Evolutionary conservation across 169 alveolate genomes (phyloP), one percentile per base, ranked within the genome.

Genomic region (Plasmodium berghei): DNA sequence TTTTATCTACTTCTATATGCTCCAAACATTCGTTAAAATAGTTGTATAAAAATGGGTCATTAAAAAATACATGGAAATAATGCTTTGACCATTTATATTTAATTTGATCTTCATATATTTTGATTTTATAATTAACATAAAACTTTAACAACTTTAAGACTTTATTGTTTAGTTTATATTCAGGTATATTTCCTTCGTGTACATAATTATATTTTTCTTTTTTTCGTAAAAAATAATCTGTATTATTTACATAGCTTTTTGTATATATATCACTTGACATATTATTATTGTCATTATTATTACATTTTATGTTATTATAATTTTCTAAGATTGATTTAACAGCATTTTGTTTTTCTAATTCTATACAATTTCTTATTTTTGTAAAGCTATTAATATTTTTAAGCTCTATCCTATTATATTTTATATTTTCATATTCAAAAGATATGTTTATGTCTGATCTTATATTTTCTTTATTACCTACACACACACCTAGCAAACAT

Each of bases 391-490:
- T 94, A 72, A 94, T 72, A 72, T 94, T 94, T 86, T 94, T 94
- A 46, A 94, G 59, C 87, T 94, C 96, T 1, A 90, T 58, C 10
- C 95, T 64, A 34, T 85, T 89, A 45, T 67, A 52, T 9, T 92
- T 87, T 61, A 72, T 18, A 12, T 92, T 89, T 8, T 20, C 49
- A 45, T 87, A 83, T 20, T 93, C 94, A 42, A 72, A 61, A 45
- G 96, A 94, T 54, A 94, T 49, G 85, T 94, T 94, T 49, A 94
- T 87, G 54, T 94, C 96, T 58, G 93, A 94, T 9, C 96, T 62
- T 42, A 94, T 54, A 73, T 94, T 94, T 73, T 94, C 95, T 77
- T 91, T 89, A 64, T 89, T 93, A 89, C 93, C 93, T 18, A 64
- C 92, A 58, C 96, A 93, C 26, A 92, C 93, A 70, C 92, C 88